Evolutionary conservation across 1,284 basidiomycete genomes (phyloP).

Genomic region (Apiotrichum porosum): DNA sequence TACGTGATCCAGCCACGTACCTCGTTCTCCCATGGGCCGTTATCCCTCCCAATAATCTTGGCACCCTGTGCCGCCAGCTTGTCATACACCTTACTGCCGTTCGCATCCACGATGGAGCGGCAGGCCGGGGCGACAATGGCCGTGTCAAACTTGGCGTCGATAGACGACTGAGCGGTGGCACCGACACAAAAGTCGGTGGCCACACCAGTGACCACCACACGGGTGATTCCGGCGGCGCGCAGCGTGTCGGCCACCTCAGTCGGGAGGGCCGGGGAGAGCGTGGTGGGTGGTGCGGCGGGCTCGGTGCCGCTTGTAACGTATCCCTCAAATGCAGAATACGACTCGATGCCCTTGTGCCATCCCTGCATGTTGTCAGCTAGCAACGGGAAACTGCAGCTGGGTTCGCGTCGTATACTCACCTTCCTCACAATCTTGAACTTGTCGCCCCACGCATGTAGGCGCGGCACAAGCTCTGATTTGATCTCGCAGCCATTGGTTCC

Average conservation of each 20-base stretch:
- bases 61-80: constrained; percentile 11
- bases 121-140: constrained; percentile 24
- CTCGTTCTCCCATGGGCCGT: constrained; percentile 5
- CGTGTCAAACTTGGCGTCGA: constrained; percentile 24
- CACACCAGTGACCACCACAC: constrained; percentile 57
- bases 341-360: constrained; percentile 51
- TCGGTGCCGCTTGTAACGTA: constrained; percentile 23
- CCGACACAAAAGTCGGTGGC: constrained; percentile 59
- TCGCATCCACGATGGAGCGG: constrained; percentile 19
- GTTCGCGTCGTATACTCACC: constrained; percentile 22
- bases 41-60: constrained; percentile 4
- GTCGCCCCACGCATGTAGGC: constrained; percentile 21
- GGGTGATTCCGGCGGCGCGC: constrained; percentile 44
- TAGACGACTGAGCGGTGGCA: constrained; percentile 26
- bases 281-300: constrained; percentile 21
- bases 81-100: constrained; percentile 6
- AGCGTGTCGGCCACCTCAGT: constrained; percentile 45
- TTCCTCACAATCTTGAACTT: constrained; percentile 34
- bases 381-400: neutral
- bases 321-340: constrained; percentile 55
- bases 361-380: constrained; percentile 34
- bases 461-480: constrained; percentile 19
- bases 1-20: constrained; percentile 3
- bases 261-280: constrained; percentile 26
- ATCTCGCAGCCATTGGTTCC: constrained; percentile 39